Percentiles rank a stretch among this genome's conserved stretches.
phyloP scores from a whole-genome alignment of 73 alveolate genomes.

The Paramecium sonneborni region DNA sequence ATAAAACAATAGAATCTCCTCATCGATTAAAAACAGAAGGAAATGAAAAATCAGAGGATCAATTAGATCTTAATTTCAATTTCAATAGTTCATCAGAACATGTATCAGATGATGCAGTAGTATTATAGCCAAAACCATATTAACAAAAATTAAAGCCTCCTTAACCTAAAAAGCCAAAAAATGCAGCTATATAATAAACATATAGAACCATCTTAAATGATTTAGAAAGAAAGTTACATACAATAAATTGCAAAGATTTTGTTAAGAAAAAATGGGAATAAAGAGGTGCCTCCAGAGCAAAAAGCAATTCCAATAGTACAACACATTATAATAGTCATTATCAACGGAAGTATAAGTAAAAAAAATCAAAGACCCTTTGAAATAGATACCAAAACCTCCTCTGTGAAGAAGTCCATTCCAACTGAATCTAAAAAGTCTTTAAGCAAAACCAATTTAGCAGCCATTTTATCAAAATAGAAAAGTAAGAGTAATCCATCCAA shows the following conservation, averaged over 20 bases:
- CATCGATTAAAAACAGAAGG: conserved; percentile 54
- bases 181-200: not conserved
- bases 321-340: conserved; percentile 50
- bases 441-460: conserved; percentile 1
- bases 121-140: conserved; percentile 7
- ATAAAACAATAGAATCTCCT: conserved; percentile 36
- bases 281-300: conserved; percentile 25
- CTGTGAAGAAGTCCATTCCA: conserved; percentile 54
- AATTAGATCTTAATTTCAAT: conserved; percentile 41
- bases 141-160: conserved; percentile 47
- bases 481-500: conserved; percentile 28
- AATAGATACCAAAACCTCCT: conserved; percentile 14
- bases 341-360: conserved; percentile 18
- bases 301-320: conserved; percentile 48
- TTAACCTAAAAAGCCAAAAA: not conserved
- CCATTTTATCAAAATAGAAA: not conserved
- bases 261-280: not conserved
- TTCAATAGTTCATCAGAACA: conserved; percentile 56
- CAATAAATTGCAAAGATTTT: conserved; percentile 49
- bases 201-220: conserved; percentile 27
- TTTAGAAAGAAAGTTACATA: conserved; percentile 41
- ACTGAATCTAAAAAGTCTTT: conserved; percentile 17
- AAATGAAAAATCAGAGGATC: conserved; percentile 51
- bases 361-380: conserved; percentile 27
- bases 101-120: conserved; percentile 41